Evolutionary conservation across 179 eudicot species (phyloP).

Genomic region (Patellifolia procumbens): DNA sequence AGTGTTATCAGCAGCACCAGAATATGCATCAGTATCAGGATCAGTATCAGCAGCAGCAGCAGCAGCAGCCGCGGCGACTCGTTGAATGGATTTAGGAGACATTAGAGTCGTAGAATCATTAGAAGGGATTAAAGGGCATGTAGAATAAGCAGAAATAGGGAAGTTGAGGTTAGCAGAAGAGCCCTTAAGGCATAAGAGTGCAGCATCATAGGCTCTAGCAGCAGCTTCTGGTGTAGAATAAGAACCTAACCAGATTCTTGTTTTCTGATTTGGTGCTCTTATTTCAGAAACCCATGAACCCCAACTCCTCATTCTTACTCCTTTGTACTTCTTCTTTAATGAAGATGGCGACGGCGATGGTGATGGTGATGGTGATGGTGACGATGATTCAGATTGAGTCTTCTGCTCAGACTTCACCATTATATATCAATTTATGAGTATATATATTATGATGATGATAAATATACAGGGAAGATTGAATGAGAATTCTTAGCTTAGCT

Average conservation of each 20-base stretch:
- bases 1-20: too few relatives aligned
- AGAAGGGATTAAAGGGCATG: neutral
- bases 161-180: constrained; percentile 81
- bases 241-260: constrained; percentile 92
- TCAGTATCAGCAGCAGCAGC: constrained; percentile 46
- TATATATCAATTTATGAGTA: neutral
- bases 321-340: constrained; percentile 68
- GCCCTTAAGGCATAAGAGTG: constrained; percentile 83
- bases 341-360: constrained; percentile 23
- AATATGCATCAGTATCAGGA: neutral
- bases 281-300: constrained; percentile 96
- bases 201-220: constrained; percentile 97
- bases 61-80: constrained; percentile 65
- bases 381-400: constrained; percentile 31
- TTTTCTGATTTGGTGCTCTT: constrained; percentile 85
- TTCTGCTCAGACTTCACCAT: constrained; percentile 55
- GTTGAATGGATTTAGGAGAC: constrained; percentile 82
- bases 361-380: constrained; percentile 19
- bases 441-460: too few relatives aligned
- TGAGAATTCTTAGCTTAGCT: neutral
- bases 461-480: too few relatives aligned
- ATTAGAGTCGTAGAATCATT: constrained; percentile 7
- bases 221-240: constrained; percentile 93
- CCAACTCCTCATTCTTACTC: constrained; percentile 97
- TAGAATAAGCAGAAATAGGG: constrained; percentile 34